Percentiles rank a stretch among this genome's conserved stretches.
These are phyloP conservation scores for Magnaporthales sp. DNA, from an alignment of 2,329 filamentous ascomycete species.

Conservation along the genomic window DNA sequence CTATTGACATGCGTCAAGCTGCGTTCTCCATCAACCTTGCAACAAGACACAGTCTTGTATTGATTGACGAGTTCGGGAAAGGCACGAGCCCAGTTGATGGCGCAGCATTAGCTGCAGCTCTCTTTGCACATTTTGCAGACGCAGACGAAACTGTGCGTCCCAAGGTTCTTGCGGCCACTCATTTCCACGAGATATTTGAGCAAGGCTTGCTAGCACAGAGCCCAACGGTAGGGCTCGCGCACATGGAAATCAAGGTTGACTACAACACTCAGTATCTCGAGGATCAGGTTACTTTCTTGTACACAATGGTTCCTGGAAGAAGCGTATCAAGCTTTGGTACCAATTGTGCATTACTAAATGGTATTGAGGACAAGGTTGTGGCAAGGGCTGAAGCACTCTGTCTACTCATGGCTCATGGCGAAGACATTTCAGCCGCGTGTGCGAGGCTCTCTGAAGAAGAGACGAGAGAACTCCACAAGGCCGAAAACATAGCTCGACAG, in stretches of 20 bases:
- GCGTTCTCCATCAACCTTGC: constrained; percentile 66
- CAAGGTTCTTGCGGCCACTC: constrained; percentile 52
- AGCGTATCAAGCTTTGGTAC: constrained; percentile 79
- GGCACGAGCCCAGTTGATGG: constrained; percentile 52
- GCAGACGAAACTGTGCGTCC: constrained; percentile 35
- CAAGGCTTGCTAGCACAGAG: constrained; percentile 43
- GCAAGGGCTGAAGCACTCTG: constrained; percentile 68
- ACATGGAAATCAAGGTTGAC: constrained; percentile 65
- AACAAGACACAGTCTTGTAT: constrained; percentile 66
- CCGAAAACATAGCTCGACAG: constrained; percentile 49
- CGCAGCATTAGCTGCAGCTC: constrained; percentile 46
- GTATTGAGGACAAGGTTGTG: constrained; percentile 64
- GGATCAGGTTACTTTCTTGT: constrained; percentile 66
- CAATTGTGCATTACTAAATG: constrained; percentile 78
- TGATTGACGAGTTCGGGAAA: constrained; percentile 89
- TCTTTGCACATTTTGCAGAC: constrained; percentile 46
- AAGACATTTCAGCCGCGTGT: constrained; percentile 68
- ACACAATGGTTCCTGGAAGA: constrained; percentile 57
- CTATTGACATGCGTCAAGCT: constrained; percentile 80
- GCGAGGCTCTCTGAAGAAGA: constrained; percentile 58
- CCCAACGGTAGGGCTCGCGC: constrained; percentile 47
- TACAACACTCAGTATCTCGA: constrained; percentile 37
- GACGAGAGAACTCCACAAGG: constrained; percentile 54
- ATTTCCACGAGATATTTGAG: constrained; percentile 67
- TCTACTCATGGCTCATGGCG: constrained; percentile 57